phyloP scores from a whole-genome alignment of 306 rosid genomes.

The Acmispon strigosus region DNA sequence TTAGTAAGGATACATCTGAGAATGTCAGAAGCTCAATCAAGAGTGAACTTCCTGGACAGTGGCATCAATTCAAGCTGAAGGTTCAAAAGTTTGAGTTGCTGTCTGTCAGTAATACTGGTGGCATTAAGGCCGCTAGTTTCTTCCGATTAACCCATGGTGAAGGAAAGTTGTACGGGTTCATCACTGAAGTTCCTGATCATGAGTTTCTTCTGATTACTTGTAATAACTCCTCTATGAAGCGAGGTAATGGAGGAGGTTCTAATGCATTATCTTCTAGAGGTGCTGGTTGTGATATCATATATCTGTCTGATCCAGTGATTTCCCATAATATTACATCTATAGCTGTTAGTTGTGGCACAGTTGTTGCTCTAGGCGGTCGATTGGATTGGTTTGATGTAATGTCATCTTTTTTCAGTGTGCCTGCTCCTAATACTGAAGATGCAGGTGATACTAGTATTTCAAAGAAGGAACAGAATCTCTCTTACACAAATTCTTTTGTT shows the following conservation, averaged over 20 bases:
- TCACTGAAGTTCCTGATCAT: constrained; percentile 52
- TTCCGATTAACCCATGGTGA: constrained; percentile 83
- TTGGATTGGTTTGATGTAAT: constrained; percentile 78
- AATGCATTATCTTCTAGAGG: constrained; percentile 72
- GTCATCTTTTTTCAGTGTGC: constrained; percentile 52
- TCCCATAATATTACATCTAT: constrained; percentile 50
- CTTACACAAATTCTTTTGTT: constrained; percentile 47
- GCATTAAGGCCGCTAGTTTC: constrained; percentile 56
- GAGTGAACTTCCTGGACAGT: constrained; percentile 86
- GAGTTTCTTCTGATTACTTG: constrained; percentile 80
- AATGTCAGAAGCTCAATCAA: constrained; percentile 48
- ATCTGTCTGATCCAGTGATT: constrained; percentile 65
- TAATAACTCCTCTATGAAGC: constrained; percentile 61
- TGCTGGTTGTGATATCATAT: constrained; percentile 79
- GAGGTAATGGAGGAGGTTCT: constrained; percentile 96
- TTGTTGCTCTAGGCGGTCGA: constrained; percentile 83
- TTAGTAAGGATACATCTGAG: constrained; percentile 51
- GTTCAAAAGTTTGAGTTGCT: constrained; percentile 62
- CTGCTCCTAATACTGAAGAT: constrained; percentile 42
- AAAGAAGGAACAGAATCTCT: constrained; percentile 27
- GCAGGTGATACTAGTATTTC: constrained; percentile 27
- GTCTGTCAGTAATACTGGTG: constrained; percentile 73
- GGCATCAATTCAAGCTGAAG: constrained; percentile 64
- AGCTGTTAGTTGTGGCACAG: constrained; percentile 72
- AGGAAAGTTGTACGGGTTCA: constrained; percentile 74